These are phyloP conservation scores for Tylopilus sp. DNA, from an alignment of 768 basidiomycete species.

Conservation along the genomic window DNA sequence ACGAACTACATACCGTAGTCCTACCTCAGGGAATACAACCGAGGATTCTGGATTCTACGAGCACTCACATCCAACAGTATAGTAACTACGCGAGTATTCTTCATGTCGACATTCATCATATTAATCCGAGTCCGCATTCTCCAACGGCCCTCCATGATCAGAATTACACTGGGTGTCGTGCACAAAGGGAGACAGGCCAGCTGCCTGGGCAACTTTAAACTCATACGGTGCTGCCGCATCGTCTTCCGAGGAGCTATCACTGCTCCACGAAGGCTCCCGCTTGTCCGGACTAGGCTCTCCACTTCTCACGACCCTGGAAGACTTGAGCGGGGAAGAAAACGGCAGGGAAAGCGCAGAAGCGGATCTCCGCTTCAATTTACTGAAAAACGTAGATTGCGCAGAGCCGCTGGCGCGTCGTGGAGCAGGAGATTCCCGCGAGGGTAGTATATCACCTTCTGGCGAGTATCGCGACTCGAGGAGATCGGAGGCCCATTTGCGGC, in stretches of 20 bases:
- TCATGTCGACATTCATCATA: background rate
- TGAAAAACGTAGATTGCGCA: constrained; percentile 36
- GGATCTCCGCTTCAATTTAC: constrained; percentile 43
- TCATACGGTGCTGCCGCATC: constrained; percentile 25
- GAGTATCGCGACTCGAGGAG: constrained; percentile 34
- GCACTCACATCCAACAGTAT: no score
- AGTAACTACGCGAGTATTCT: no score
- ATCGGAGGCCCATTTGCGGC: constrained; percentile 48
- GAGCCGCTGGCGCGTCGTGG: constrained; percentile 10
- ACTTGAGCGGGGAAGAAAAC: constrained; percentile 28
- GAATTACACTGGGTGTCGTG: constrained; percentile 12
- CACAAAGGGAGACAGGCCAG: constrained; percentile 5
- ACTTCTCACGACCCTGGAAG: constrained; percentile 18
- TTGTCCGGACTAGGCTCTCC: constrained; percentile 29
- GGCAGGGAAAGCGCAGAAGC: constrained; percentile 41
- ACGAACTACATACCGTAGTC: no score
- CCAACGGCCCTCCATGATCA: constrained; percentile 18
- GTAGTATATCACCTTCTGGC: constrained; percentile 13
- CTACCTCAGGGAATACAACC: no score
- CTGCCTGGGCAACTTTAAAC: constrained; percentile 5
- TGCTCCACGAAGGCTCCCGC: constrained; percentile 49
- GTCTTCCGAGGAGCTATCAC: constrained; percentile 57
- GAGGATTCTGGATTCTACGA: no score
- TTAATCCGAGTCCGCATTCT: constrained; percentile 23
- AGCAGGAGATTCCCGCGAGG: constrained; percentile 4